These are phyloP conservation scores for Solidago caesia DNA, from an alignment of 129 eudicot species.

Conservation along the genomic window DNA sequence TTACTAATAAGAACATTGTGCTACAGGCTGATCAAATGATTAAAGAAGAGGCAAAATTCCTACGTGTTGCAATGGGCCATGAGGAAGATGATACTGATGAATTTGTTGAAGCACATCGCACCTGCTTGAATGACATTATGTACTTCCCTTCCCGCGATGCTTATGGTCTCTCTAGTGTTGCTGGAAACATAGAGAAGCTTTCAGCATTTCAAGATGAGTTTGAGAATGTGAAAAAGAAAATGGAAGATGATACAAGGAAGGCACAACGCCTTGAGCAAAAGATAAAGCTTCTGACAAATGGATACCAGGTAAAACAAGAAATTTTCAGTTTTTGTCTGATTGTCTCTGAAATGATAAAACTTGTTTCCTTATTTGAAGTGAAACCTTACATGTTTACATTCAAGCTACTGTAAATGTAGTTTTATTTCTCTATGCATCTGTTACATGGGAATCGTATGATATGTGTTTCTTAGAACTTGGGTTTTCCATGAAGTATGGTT, in stretches of 20 bases:
- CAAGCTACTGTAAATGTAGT: not conserved
- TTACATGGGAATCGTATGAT: not conserved
- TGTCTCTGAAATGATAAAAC: not conserved
- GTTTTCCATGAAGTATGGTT: not conserved
- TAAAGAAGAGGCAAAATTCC: conserved; percentile 54
- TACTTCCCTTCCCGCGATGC: conserved; percentile 77
- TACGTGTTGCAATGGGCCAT: conserved; percentile 87
- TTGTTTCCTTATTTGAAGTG: not conserved
- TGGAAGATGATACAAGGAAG: conserved; percentile 94
- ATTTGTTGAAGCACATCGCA: conserved; percentile 80
- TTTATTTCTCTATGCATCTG: not conserved
- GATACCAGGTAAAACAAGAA: conserved; percentile 68
- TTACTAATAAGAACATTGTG: not conserved
- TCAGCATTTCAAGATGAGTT: conserved; percentile 80
- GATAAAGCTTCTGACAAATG: conserved; percentile 77
- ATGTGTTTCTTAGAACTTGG: not conserved
- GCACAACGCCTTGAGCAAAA: conserved; percentile 84
- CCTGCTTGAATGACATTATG: conserved; percentile 78
- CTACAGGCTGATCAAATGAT: conserved; percentile 77
- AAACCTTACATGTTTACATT: not conserved
- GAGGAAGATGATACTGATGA: conserved; percentile 69
- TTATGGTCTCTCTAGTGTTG: conserved; percentile 94
- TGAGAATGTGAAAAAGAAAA: conserved; percentile 81
- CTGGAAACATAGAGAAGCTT: conserved; percentile 79
- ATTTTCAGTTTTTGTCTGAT: not conserved